Base-by-base conservation (phyloP, 2,329 filamentous ascomycete genomes). In the Colletotrichum cuscutae region DNA sequence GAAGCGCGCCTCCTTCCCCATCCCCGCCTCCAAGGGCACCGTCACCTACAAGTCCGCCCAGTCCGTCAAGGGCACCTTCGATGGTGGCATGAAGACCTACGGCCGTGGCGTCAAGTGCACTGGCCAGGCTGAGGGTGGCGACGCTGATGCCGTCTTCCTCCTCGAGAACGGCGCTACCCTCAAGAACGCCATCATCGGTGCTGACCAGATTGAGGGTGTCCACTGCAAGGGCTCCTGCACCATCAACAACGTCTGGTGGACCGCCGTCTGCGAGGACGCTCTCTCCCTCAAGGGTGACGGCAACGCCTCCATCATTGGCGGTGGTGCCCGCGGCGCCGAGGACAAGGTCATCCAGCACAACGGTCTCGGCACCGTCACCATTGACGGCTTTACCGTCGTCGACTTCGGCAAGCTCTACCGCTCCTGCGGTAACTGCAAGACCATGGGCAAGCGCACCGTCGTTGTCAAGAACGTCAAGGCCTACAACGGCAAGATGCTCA, bases 191-290 rank as follows among this genome's bases (percentile, higher is more conserved):
- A 84, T 87, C 68, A 87, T 86, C 22, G 85, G 85, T 37, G 77
- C 79, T 30, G 79, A 85, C 76, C 84, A 86, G 69, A 78, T 77
- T n/a, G 85, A 87, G 76, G 85, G 85, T 32, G 80, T 87, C 5
- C 84, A 87, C 79, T 87, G 85, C 77, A 75, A 81, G 46, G 85
- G 85, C 3, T 60, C 79, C 1, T 86, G 85, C 76, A 85, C 77
- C 2, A 76, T 86, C 9, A 79, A 84, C 74, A 84, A 82, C n/a
- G 86, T 87, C 54, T 88, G 86, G 86, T 88, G 86, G 71, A 82
- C 84, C 65, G 82, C 85, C 32, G 84, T 86, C 60, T 86, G 85
- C 72, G 84, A 86, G 63, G 73, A 75, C 30, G 73, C 73, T 61
- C 59, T 75, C 26, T 53, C 66, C 53, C 52, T 73, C 2, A 73